These are phyloP conservation scores for Hypholoma fasciculare DNA, from an alignment of 768 basidiomycete genomes.

Conservation along the genomic window DNA sequence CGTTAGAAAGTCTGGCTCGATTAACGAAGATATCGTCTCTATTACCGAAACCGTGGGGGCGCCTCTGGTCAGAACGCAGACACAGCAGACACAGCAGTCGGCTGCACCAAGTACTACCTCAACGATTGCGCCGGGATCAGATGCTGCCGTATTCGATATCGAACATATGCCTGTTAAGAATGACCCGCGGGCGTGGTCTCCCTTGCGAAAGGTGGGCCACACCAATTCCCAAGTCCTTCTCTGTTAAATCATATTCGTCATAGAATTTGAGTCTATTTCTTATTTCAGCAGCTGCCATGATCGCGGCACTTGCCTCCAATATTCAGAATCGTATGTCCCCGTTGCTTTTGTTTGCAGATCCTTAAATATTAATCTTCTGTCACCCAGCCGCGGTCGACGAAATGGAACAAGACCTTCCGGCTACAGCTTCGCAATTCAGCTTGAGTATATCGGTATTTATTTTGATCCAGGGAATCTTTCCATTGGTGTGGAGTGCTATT, in stretches of 20 bases:
- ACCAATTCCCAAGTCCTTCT: not conserved
- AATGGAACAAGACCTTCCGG: conserved; percentile 60
- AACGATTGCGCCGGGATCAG: conserved; percentile 10
- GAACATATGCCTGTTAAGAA: conserved; percentile 56
- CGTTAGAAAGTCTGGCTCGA: conserved; percentile 5
- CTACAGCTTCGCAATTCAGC: conserved; percentile 62
- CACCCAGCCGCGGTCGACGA: conserved; percentile 58
- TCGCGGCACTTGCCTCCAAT: conserved; percentile 56
- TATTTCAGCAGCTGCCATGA: conserved; percentile 53
- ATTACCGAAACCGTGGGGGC: conserved; percentile 11
- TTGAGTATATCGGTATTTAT: conserved; percentile 71
- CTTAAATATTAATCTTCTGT: not conserved
- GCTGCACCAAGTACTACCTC: conserved; percentile 11
- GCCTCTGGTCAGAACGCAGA: conserved; percentile 6
- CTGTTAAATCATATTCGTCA: not conserved
- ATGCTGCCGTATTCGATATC: conserved; percentile 33
- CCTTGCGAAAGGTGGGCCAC: conserved; percentile 48
- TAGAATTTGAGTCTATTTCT: conserved; percentile 47
- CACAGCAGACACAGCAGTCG: conserved; percentile 11
- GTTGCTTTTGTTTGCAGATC: not conserved
- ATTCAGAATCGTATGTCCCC: conserved; percentile 62
- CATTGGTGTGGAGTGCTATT: conserved; percentile 66
- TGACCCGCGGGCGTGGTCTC: conserved; percentile 64
- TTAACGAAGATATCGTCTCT: conserved; percentile 4
- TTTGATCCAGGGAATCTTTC: conserved; percentile 65